Conservation (phyloP, 129 eudicot genomes). For the Silybum marianum region DNA sequence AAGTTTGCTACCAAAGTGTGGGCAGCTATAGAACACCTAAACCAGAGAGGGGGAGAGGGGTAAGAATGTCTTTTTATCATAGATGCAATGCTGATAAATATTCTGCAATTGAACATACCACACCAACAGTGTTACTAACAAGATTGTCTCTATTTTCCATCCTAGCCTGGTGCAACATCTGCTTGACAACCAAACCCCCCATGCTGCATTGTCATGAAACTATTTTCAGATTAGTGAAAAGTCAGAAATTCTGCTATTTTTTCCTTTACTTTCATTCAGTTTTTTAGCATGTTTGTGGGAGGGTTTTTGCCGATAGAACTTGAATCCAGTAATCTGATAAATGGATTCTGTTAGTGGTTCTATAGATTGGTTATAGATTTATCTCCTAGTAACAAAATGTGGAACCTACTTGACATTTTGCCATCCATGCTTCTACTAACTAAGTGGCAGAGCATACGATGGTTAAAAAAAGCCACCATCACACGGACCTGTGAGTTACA, state of each 20-base stretch:
- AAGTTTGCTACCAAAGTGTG: conserved; percentile 97
- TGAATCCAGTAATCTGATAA: neutral
- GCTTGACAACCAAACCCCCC: conserved; percentile 99
- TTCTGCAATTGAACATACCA: conserved; percentile 59
- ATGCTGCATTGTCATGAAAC: conserved; percentile 49
- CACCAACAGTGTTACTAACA: conserved; percentile 80
- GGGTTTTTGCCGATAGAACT: neutral
- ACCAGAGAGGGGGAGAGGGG: conserved; percentile 4
- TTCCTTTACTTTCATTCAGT: too few species aligned
- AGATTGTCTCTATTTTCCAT: conserved; percentile 59
- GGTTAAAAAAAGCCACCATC: conserved; percentile 3
- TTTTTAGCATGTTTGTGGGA: neutral
- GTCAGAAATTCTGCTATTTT: too few species aligned
- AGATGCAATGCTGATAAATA: neutral
- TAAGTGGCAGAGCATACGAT: neutral
- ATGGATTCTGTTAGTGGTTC: neutral
- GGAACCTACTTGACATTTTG: neutral
- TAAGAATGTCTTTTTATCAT: neutral
- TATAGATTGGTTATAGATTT: neutral
- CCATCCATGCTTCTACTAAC: conserved; percentile 8
- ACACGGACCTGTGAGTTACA: conserved; percentile 84
- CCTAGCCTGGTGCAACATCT: conserved; percentile 89
- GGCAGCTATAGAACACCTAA: conserved; percentile 96
- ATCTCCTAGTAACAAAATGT: neutral
- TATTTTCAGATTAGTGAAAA: neutral